A percentile compares a stretch with the other conserved stretches of the same genome.
Evolutionary conservation across 2,329 filamentous ascomycete species (phyloP).

Genomic region (Penicillium expansum): DNA sequence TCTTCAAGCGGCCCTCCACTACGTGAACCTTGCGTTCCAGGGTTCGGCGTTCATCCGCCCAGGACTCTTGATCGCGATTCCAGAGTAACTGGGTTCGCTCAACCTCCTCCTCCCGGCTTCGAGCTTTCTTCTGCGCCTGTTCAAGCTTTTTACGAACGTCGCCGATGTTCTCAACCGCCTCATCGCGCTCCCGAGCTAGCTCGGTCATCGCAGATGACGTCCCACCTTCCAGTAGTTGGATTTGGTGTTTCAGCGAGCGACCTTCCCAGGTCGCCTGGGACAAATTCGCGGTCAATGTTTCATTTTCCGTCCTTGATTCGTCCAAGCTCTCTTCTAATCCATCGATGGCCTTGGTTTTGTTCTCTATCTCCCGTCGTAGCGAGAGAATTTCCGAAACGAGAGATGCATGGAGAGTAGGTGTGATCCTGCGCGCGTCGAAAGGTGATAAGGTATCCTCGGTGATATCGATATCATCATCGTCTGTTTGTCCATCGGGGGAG

Average conservation of each 20-base stretch:
- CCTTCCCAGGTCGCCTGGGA: slow-evolving; percentile 69
- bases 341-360: slow-evolving; percentile 83
- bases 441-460: slow-evolving; percentile 67
- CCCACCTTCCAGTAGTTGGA: slow-evolving; percentile 82
- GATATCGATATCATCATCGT: slow-evolving; percentile 33
- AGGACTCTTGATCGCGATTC: slow-evolving; percentile 77
- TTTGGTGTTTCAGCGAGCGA: slow-evolving; percentile 76
- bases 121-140: slow-evolving; percentile 69
- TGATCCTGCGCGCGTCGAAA: slow-evolving; percentile 87
- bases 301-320: slow-evolving; percentile 68
- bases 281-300: slow-evolving; percentile 63
- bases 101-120: slow-evolving; percentile 78
- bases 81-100: slow-evolving; percentile 75
- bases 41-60: slow-evolving; percentile 78
- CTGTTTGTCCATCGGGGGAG: slow-evolving; percentile 37
- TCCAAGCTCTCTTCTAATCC: slow-evolving; percentile 74
- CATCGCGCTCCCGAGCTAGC: slow-evolving; percentile 79
- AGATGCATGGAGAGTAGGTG: slow-evolving; percentile 89
- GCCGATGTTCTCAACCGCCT: slow-evolving; percentile 67
- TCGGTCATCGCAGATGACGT: slow-evolving; percentile 82
- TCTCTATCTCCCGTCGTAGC: slow-evolving; percentile 83
- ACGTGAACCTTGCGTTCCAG: slow-evolving; percentile 84
- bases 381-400: slow-evolving; percentile 91
- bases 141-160: slow-evolving; percentile 80
- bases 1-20: slow-evolving; percentile 81